These are phyloP conservation scores for Epithele typhae DNA, from an alignment of 768 basidiomycete genomes.

Conservation along the genomic window DNA sequence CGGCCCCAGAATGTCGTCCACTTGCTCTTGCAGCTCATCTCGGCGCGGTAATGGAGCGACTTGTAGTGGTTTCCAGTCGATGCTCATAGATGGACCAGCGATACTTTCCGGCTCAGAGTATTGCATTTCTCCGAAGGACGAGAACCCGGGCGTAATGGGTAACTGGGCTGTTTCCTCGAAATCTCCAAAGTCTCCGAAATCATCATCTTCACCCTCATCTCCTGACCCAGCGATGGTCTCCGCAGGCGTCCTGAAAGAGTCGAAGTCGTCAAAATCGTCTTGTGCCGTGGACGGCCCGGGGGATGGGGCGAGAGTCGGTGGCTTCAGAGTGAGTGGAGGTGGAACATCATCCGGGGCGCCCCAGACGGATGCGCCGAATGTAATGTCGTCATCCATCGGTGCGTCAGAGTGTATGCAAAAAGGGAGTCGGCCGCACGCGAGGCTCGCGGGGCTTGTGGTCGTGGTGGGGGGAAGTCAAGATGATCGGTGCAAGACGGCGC, in stretches of 20 bases:
- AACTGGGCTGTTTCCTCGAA: slow-evolving; percentile 56
- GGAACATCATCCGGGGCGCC: slow-evolving; percentile 39
- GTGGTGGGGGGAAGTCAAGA: slow-evolving; percentile 6
- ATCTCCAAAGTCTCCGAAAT: slow-evolving; percentile 86
- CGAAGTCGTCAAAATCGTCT: slow-evolving; percentile 42
- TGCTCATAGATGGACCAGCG: slow-evolving; percentile 24
- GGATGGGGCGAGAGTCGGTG: slow-evolving; percentile 14
- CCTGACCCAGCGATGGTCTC: slow-evolving; percentile 35
- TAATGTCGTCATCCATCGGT: slow-evolving; percentile 67
- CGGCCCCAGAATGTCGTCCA: slow-evolving; percentile 62
- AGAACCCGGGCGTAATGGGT: slow-evolving; percentile 7
- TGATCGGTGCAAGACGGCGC: slow-evolving; percentile 6
- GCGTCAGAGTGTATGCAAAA: neutral
- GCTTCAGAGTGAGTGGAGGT: slow-evolving; percentile 27
- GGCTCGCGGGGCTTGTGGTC: neutral
- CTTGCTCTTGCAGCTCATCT: slow-evolving; percentile 51
- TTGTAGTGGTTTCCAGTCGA: slow-evolving; percentile 56
- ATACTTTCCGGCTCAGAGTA: slow-evolving; percentile 25
- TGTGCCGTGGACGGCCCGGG: slow-evolving; percentile 20
- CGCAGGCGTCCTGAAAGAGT: slow-evolving; percentile 53
- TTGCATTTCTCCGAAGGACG: slow-evolving; percentile 3
- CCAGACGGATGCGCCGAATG: slow-evolving; percentile 75
- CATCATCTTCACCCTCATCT: slow-evolving; percentile 63
- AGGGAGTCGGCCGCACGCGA: neutral
- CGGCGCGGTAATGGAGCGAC: slow-evolving; percentile 62